These are phyloP conservation scores for Aegle marmelos DNA, from an alignment of 345 rosid species.

Conservation along the genomic window DNA sequence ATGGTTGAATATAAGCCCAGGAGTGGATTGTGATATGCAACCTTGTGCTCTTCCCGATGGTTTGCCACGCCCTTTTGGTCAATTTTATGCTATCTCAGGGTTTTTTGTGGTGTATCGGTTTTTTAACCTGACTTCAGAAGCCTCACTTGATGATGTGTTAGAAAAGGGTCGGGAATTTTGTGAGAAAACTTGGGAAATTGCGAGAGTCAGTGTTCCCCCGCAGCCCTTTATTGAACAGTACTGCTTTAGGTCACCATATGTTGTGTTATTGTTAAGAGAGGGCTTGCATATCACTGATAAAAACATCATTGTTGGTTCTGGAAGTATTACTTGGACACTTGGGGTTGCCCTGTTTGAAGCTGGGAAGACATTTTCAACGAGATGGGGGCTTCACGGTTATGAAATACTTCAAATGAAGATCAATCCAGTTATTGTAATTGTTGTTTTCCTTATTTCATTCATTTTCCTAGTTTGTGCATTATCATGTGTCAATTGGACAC, in stretches of 20 bases:
- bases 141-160: constrained; percentile 87
- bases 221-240: constrained; percentile 99
- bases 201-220: constrained; percentile 78
- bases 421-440: constrained; percentile 58
- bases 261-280: constrained; percentile 75
- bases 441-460: constrained; percentile 57
- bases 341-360: constrained; percentile 92
- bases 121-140: constrained; percentile 75
- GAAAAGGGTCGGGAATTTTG: constrained; percentile 88
- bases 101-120: constrained; percentile 91
- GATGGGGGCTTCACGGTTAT: constrained; percentile 55
- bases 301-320: constrained; percentile 80
- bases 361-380: constrained; percentile 68
- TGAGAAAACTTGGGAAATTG: constrained; percentile 73
- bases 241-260: constrained; percentile 97
- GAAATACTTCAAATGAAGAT: constrained; percentile 63
- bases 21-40: constrained; percentile 80
- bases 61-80: constrained; percentile 85
- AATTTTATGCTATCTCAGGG: constrained; percentile 90
- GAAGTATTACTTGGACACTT: constrained; percentile 96
- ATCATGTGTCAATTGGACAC: constrained; percentile 65
- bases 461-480: constrained; percentile 70
- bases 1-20: constrained; percentile 66
- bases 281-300: constrained; percentile 85
- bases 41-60: constrained; percentile 82